These are phyloP conservation scores for Phytopythium cucurbitacearum DNA, from an alignment of 352 stramenopile species.

Conservation along the genomic window DNA sequence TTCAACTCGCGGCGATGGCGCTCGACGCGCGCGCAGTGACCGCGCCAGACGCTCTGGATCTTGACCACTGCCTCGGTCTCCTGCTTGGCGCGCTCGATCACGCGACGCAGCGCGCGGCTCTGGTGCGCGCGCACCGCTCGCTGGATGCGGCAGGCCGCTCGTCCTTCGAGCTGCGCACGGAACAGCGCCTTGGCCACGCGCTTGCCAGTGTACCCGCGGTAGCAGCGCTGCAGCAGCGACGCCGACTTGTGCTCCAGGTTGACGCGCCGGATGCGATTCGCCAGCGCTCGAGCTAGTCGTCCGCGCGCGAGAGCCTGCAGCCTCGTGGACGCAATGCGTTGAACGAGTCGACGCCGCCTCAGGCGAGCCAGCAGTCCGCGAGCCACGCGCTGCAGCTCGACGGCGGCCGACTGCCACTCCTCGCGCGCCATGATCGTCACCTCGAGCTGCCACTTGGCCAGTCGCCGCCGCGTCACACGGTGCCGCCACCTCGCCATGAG, in stretches of 20 bases:
- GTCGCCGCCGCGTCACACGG: conserved; percentile 38
- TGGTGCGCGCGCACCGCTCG: conserved; percentile 63
- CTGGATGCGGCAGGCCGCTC: conserved; percentile 60
- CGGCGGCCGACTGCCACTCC: conserved; percentile 51
- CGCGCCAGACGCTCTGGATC: conserved; percentile 54
- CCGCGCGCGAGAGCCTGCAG: conserved; percentile 60
- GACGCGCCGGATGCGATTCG: conserved; percentile 16
- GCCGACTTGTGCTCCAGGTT: conserved; percentile 45
- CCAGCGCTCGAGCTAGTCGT: conserved; percentile 24
- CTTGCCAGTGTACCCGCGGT: conserved; percentile 76
- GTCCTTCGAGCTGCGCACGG: conserved; percentile 48
- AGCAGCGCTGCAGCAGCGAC: conserved; percentile 61
- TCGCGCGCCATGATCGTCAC: conserved; percentile 43
- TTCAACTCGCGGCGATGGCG: conserved; percentile 15
- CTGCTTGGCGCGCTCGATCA: conserved; percentile 62
- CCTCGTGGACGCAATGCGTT: conserved; percentile 17
- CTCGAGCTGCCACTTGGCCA: conserved; percentile 47
- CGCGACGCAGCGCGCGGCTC: conserved; percentile 41
- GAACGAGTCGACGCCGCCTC: conserved; percentile 6
- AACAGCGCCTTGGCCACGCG: conserved; percentile 60
- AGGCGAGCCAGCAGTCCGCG: conserved; percentile 44
- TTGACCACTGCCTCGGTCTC: conserved; percentile 49
- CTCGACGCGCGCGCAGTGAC: conserved; percentile 25
- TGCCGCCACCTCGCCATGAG: conserved; percentile 67
- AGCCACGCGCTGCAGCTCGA: conserved; percentile 68